A percentile compares a stretch with the other conserved stretches of the same genome.
phyloP scores from a whole-genome alignment of 257 asterid genomes.

The Misopates orontium region DNA sequence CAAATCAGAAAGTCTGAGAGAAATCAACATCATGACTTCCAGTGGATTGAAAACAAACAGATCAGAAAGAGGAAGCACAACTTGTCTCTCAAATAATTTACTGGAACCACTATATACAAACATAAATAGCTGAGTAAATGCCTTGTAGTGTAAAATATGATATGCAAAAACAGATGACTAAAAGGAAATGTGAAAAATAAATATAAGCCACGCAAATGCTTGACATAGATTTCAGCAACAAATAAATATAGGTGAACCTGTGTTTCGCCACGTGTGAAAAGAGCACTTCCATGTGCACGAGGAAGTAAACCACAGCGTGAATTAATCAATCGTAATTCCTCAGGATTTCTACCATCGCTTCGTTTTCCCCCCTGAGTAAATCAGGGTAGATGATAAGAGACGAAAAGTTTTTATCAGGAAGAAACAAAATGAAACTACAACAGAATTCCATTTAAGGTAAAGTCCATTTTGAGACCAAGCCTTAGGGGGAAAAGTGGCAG shows the following conservation, averaged over 20 bases:
- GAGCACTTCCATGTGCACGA: constrained; percentile 98
- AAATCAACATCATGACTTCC: not conserved
- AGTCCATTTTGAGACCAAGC: constrained; percentile 13
- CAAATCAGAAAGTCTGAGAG: constrained; percentile 8
- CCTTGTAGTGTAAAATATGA: constrained; percentile 1
- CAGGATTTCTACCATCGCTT: constrained; percentile 86
- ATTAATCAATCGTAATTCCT: constrained; percentile 69
- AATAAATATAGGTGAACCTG: constrained; percentile 55
- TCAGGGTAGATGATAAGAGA: constrained; percentile 19
- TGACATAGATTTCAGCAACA: constrained; percentile 24
- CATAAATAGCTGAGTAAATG: constrained; percentile 1
- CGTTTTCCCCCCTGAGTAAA: constrained; percentile 77
- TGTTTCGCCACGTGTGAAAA: constrained; percentile 98
- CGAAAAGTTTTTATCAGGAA: constrained; percentile 22
- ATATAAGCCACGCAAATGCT: not conserved
- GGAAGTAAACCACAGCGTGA: constrained; percentile 93
- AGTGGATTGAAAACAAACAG: too few species aligned
- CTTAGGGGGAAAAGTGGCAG: constrained; percentile 1
- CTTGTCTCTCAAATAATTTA: not conserved
- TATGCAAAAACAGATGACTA: constrained; percentile 7
- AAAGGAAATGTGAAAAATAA: constrained; percentile 18
- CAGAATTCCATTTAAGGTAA: constrained; percentile 21
- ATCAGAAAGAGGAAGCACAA: not conserved
- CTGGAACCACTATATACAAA: not conserved
- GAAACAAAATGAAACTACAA: constrained; percentile 15